phyloP scores from a whole-genome alignment of 805 yeast species.

The Torulaspora maleeae region DNA sequence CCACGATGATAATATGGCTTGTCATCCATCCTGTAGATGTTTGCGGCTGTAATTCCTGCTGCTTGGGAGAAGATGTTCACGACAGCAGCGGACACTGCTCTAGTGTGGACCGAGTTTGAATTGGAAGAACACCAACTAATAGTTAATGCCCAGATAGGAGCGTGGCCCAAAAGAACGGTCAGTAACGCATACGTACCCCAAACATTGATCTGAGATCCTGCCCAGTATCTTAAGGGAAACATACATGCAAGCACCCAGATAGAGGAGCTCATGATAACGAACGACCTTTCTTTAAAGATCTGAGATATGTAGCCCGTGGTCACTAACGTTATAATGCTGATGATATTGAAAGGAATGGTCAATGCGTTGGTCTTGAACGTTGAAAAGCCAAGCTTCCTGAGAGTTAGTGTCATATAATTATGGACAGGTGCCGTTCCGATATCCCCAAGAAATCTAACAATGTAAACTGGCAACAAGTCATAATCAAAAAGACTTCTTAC shows the following conservation, averaged over 20 bases:
- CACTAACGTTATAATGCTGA: slow-evolving; percentile 39
- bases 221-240: slow-evolving; percentile 39
- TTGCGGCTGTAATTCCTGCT: slow-evolving; percentile 49
- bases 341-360: slow-evolving; percentile 46
- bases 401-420: slow-evolving; percentile 45
- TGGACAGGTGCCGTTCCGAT: slow-evolving; percentile 38
- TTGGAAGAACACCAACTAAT: slow-evolving; percentile 61
- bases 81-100: slow-evolving; percentile 62
- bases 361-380: slow-evolving; percentile 50
- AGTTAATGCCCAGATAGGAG: slow-evolving; percentile 51
- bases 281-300: slow-evolving; percentile 33
- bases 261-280: slow-evolving; percentile 9
- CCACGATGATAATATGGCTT: slow-evolving; percentile 58
- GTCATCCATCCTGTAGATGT: slow-evolving; percentile 55
- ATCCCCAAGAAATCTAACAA: slow-evolving; percentile 42
- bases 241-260: slow-evolving; percentile 14
- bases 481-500: slow-evolving; percentile 43
- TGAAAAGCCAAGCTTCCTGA: slow-evolving; percentile 47
- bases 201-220: slow-evolving; percentile 36
- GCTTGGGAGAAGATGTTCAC: slow-evolving; percentile 63
- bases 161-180: slow-evolving; percentile 38
- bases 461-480: slow-evolving; percentile 53
- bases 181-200: slow-evolving; percentile 44
- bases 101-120: slow-evolving; percentile 53
- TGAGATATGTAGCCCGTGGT: slow-evolving; percentile 39